These are phyloP conservation scores for Suhomyces faveliae DNA, from an alignment of 805 yeast species.

Conservation along the genomic window DNA sequence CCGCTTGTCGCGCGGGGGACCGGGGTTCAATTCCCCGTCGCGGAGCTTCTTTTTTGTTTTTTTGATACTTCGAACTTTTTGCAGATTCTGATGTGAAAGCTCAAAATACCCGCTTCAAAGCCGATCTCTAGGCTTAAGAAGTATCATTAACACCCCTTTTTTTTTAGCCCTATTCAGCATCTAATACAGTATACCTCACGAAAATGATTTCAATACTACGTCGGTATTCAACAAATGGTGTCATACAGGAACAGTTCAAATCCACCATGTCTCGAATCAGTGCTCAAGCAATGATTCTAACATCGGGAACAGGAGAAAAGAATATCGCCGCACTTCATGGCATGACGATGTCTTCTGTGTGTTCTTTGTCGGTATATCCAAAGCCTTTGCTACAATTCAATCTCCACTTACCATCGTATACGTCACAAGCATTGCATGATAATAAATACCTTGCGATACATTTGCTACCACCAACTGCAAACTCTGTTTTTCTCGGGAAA, in stretches of 20 bases:
- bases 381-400: conserved; percentile 81
- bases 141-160: not conserved
- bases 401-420: conserved; percentile 80
- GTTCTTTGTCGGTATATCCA: conserved; percentile 78
- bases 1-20: no score
- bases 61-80: not conserved
- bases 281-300: conserved; percentile 44
- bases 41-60: conserved; percentile 14
- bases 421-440: conserved; percentile 65
- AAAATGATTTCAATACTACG: conserved; percentile 6
- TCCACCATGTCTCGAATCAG: conserved; percentile 37
- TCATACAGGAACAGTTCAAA: conserved; percentile 21
- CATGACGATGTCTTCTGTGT: conserved; percentile 81
- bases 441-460: conserved; percentile 67
- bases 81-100: not conserved
- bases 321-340: conserved; percentile 49
- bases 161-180: not conserved
- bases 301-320: conserved; percentile 28
- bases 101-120: not conserved
- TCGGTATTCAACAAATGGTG: conserved; percentile 3
- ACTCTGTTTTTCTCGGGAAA: conserved; percentile 59
- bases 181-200: not conserved
- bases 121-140: not conserved
- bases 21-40: conserved; percentile 25
- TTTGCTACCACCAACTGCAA: conserved; percentile 58